Evolutionary conservation across 495 filamentous ascomycete genomes (phyloP), one percentile per base, ranked within the genome.

Genomic region (Usnea hakonensis): DNA sequence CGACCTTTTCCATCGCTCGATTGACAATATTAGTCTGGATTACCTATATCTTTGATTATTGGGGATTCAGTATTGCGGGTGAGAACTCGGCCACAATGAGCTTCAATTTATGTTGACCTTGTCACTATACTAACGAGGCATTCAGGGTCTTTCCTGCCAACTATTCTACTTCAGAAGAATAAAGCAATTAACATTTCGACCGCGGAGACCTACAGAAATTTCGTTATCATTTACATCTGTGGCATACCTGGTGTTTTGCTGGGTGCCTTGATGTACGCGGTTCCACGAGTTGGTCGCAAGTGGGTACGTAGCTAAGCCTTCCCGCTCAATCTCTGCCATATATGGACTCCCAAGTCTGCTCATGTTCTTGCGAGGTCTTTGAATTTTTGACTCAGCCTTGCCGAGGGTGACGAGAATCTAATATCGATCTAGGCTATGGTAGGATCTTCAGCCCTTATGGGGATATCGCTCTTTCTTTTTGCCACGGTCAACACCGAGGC

Each of bases 361-460:
- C n/a, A n/a, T n/a, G n/a, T n/a, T n/a, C n/a, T n/a, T n/a, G n/a
- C n/a, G n/a, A n/a, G 35, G 35, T 36, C 35, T 36, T 11, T 36
- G 6, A n/a, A 5, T 36, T 28, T 3, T 48, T 14, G 28, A 11
- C 44, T 28, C 23, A 48, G 17, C 4, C 23, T 26, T 14, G 44
- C 23, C 8, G 10, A 13, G 11, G 0, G 10, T 26, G 10, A 48
- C 21, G 44, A 48, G 1, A 28, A 26, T 21, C 44, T 48, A 11
- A 48, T 21, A 1, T 14, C 21, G 23, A 28, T 23, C 9, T 48
- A 48, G 44, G 74, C 75, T 55, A 78, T 81, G 77, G 69, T 78
- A 35, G 61, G 75, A 43, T 77, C 76, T 10, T 77, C 77, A 0
- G 75, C 68, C 10, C 68, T 79, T n/a, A 78, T 80, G 74, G 78